These are phyloP conservation scores for Colletotrichum theobromicola DNA, from an alignment of 2,329 filamentous ascomycete species.

Conservation along the genomic window DNA sequence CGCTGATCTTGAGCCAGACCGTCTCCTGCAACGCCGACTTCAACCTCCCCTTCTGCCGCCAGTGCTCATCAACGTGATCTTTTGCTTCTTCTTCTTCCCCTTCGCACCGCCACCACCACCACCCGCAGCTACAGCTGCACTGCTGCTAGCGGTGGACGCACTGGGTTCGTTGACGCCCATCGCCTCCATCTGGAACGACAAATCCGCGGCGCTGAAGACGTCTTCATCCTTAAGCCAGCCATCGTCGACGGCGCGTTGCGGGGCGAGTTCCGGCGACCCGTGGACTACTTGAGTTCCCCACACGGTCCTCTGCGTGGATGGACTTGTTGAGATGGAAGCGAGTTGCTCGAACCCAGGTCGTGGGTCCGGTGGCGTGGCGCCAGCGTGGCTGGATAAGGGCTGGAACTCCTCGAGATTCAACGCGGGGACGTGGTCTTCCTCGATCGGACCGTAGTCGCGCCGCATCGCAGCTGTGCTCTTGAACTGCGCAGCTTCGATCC, in stretches of 20 bases:
- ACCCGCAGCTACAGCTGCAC: constrained; percentile 13
- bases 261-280: constrained; percentile 58
- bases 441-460: constrained; percentile 41
- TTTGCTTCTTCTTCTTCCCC: constrained; percentile 72
- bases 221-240: constrained; percentile 88
- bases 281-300: constrained; percentile 86
- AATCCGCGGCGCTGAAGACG: constrained; percentile 67
- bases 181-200: constrained; percentile 64
- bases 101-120: constrained; percentile 46
- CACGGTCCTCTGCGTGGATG: constrained; percentile 77
- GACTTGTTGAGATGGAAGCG: constrained; percentile 82
- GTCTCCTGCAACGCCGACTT: background rate
- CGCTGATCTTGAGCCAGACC: background rate
- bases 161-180: constrained; percentile 42
- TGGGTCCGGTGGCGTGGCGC: constrained; percentile 61
- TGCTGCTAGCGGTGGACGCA: constrained; percentile 21
- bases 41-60: constrained; percentile 56
- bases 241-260: constrained; percentile 60
- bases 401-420: constrained; percentile 69
- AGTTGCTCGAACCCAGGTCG: constrained; percentile 70
- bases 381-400: constrained; percentile 57
- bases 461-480: constrained; percentile 53
- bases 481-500: constrained; percentile 74
- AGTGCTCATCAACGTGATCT: constrained; percentile 76
- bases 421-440: constrained; percentile 43